These are phyloP conservation scores for Pythium insidiosum DNA, from an alignment of 352 stramenopile genomes.

Conservation along the genomic window DNA sequence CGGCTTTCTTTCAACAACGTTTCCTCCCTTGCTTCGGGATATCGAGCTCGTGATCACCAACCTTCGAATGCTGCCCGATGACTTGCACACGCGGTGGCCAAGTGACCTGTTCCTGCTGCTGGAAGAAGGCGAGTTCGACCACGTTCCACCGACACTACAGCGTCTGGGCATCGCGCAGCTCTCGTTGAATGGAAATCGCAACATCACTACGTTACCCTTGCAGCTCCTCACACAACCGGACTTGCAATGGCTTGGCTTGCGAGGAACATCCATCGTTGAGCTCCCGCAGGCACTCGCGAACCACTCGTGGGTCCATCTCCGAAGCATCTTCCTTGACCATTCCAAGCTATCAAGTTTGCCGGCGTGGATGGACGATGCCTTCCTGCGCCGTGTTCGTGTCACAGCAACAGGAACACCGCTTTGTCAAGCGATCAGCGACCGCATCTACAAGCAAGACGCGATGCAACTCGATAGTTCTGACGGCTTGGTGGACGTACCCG, in stretches of 20 bases:
- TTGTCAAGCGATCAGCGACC: too few species aligned
- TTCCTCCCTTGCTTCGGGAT: slow-evolving; percentile 2
- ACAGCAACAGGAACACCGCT: too few species aligned
- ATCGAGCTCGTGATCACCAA: slow-evolving; percentile 13
- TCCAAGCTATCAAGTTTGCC: too few species aligned
- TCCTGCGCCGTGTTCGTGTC: too few species aligned
- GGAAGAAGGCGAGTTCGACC: slow-evolving; percentile 1
- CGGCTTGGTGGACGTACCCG: too few species aligned
- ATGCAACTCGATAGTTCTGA: too few species aligned
- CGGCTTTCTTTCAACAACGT: slow-evolving; percentile 2
- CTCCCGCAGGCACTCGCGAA: too few species aligned
- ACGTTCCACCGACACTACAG: neutral
- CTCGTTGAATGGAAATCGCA: slow-evolving; percentile 18
- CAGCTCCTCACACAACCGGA: slow-evolving; percentile 18
- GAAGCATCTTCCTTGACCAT: too few species aligned
- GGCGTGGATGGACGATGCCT: too few species aligned
- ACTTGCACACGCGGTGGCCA: slow-evolving; percentile 6
- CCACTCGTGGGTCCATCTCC: too few species aligned
- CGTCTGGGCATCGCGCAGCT: slow-evolving; percentile 2
- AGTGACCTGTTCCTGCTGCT: neutral
- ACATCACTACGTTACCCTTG: slow-evolving; percentile 14
- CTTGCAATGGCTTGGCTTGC: slow-evolving; percentile 9
- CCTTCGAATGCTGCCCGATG: slow-evolving; percentile 1
- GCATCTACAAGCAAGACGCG: too few species aligned
- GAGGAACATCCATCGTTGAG: too few species aligned